Conservation (phyloP, 768 basidiomycete genomes). For the Macrolepiota albuminosa region DNA sequence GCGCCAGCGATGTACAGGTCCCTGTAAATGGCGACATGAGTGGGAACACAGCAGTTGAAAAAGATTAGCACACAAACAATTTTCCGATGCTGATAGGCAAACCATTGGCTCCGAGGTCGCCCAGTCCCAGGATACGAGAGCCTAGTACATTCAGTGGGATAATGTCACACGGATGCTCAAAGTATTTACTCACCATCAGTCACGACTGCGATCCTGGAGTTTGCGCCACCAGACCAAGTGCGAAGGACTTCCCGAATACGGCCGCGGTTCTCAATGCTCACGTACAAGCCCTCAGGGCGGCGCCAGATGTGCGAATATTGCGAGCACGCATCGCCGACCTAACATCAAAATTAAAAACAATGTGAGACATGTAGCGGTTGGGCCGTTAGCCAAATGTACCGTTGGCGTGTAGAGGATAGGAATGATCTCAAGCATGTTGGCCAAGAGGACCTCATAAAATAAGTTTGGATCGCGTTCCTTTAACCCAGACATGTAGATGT, state of each 20-base stretch:
- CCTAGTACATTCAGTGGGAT: conserved; percentile 25
- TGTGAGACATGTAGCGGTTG: conserved; percentile 9
- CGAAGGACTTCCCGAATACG: conserved; percentile 52
- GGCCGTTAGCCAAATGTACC: conserved; percentile 26
- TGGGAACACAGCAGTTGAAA: neutral
- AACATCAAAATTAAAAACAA: neutral
- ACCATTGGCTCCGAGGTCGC: conserved; percentile 44
- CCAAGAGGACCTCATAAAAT: conserved; percentile 61
- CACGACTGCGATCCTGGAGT: conserved; percentile 66
- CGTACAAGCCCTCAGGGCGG: conserved; percentile 53
- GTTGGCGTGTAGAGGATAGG: conserved; percentile 78
- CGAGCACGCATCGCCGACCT: conserved; percentile 70
- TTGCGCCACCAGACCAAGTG: conserved; percentile 40
- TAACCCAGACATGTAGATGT: conserved; percentile 64
- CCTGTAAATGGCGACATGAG: conserved; percentile 21
- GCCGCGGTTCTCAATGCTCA: conserved; percentile 66
- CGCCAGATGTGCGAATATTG: conserved; percentile 70
- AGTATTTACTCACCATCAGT: conserved; percentile 52
- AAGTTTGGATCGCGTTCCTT: conserved; percentile 58
- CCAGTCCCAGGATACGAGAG: conserved; percentile 70
- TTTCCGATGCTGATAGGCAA: conserved; percentile 69
- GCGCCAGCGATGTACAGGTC: conserved; percentile 71
- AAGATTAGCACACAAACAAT: conserved; percentile 36
- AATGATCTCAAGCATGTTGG: conserved; percentile 60
- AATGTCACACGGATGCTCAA: conserved; percentile 13